These are phyloP conservation scores for Colletotrichum zoysiae DNA, from an alignment of 2,329 filamentous ascomycete species.

Conservation along the genomic window DNA sequence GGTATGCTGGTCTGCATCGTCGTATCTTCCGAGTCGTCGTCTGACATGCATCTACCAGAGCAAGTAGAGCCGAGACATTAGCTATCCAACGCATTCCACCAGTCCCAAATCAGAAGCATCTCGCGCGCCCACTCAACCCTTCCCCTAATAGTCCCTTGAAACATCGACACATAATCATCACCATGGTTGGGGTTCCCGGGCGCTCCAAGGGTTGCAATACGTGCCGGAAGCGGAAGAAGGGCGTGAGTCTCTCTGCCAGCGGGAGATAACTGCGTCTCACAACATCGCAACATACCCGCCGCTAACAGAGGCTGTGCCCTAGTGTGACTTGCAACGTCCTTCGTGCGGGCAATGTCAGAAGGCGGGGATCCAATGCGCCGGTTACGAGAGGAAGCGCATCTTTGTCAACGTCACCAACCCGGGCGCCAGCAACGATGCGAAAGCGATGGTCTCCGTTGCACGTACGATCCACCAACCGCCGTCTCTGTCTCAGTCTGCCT, in stretches of 20 bases:
- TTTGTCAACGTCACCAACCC: conserved; percentile 41
- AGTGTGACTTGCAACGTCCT: conserved; percentile 43
- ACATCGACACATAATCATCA: not conserved
- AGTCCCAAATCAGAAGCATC: conserved; percentile 31
- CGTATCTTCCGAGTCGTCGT: not conserved
- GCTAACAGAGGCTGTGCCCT: not conserved
- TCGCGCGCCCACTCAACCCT: conserved; percentile 10
- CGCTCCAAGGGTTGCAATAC: conserved; percentile 44
- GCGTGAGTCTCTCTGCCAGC: conserved; percentile 34
- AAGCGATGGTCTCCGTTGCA: not conserved
- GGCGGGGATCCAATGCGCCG: conserved; percentile 38
- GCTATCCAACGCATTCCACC: not conserved
- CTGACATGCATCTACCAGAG: not conserved
- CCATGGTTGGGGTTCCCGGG: conserved; percentile 44
- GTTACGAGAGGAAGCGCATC: conserved; percentile 42
- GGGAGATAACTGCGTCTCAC: not conserved
- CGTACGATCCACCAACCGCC: conserved; percentile 5
- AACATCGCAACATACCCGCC: not conserved
- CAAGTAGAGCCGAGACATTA: not conserved
- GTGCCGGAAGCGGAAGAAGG: conserved; percentile 43
- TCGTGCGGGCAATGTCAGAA: conserved; percentile 43
- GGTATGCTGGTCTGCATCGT: not conserved
- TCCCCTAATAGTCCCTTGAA: not conserved
- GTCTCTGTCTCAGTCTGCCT: conserved; percentile 35
- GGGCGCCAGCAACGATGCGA: not conserved